phyloP scores from a whole-genome alignment of 2,329 filamentous ascomycete species.

The Fusarium verrucosum region DNA sequence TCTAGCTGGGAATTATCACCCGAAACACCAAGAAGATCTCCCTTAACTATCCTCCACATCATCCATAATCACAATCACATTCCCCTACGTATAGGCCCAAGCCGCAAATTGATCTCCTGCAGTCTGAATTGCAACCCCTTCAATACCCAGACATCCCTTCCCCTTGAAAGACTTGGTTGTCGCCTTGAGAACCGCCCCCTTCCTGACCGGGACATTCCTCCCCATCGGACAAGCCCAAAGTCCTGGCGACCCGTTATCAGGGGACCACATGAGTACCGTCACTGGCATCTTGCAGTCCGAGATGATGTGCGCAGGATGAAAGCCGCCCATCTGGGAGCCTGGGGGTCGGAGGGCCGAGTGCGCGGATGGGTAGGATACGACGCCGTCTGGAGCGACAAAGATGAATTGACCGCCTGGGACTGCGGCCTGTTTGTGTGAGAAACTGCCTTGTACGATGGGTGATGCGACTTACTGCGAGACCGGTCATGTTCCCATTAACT shows the following conservation, averaged over 20 bases:
- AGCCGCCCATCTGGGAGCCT: slow-evolving; percentile 61
- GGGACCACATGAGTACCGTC: slow-evolving; percentile 42
- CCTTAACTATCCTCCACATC: not conserved
- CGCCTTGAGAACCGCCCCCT: slow-evolving; percentile 42
- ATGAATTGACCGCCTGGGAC: slow-evolving; percentile 72
- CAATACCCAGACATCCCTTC: slow-evolving; percentile 47
- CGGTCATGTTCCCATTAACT: slow-evolving; percentile 44
- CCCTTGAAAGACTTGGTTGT: slow-evolving; percentile 37
- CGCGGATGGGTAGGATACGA: slow-evolving; percentile 63
- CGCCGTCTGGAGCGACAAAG: slow-evolving; percentile 64
- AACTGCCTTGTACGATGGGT: accelerated
- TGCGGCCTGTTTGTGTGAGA: slow-evolving; percentile 49
- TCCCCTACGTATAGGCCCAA: slow-evolving; percentile 52
- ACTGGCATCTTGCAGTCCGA: slow-evolving; percentile 37
- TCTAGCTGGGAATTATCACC: not conserved
- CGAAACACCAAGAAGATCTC: not conserved
- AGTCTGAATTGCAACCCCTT: slow-evolving; percentile 47
- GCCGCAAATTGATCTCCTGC: slow-evolving; percentile 45
- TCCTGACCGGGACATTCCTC: slow-evolving; percentile 13
- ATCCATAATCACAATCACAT: not conserved
- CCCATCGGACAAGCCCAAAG: slow-evolving; percentile 45
- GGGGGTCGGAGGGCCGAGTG: slow-evolving; percentile 63
- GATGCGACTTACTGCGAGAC: slow-evolving; percentile 37
- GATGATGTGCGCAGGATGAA: slow-evolving; percentile 49
- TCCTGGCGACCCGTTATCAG: slow-evolving; percentile 27